Percentiles rank a stretch among this genome's conserved stretches.
Evolutionary conservation across 768 basidiomycete genomes (phyloP).

Genomic region (Tephrocybe sp.): DNA sequence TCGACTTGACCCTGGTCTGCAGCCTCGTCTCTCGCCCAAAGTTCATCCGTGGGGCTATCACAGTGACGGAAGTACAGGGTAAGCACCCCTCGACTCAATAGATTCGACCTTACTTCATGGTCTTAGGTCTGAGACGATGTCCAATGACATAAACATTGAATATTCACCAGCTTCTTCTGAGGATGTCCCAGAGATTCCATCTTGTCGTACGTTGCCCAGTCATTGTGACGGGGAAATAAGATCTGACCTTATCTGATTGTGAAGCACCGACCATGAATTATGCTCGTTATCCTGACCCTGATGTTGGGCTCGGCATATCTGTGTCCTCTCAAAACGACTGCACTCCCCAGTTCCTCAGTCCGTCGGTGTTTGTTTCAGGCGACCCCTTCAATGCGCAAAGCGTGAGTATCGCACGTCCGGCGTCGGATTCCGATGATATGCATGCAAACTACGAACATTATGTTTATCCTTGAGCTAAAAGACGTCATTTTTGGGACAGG

Average conservation of each 20-base stretch:
- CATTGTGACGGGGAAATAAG: neutral
- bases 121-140: constrained; percentile 17
- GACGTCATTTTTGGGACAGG: constrained; percentile 3
- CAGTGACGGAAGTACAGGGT: constrained; percentile 26
- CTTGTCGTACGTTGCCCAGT: constrained; percentile 13
- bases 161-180: constrained; percentile 24
- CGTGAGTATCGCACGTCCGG: constrained; percentile 4
- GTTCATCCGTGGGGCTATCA: constrained; percentile 21
- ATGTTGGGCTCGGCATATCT: constrained; percentile 1
- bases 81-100: neutral
- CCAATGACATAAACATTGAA: constrained; percentile 16
- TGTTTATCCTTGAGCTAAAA: constrained; percentile 3
- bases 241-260: constrained; percentile 2
- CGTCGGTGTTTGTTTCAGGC: constrained; percentile 2
- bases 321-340: constrained; percentile 11
- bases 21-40: constrained; percentile 13
- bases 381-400: constrained; percentile 7
- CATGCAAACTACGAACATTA: constrained; percentile 10
- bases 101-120: neutral
- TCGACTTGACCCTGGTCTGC: constrained; percentile 9
- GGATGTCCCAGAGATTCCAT: constrained; percentile 15
- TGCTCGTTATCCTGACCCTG: constrained; percentile 3
- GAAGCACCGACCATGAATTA: constrained; percentile 4
- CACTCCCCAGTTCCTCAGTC: constrained; percentile 10
- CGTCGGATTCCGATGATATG: constrained; percentile 9